phyloP scores from a whole-genome alignment of 768 basidiomycete species.

The Cystobasidiopsis lactophilus region DNA sequence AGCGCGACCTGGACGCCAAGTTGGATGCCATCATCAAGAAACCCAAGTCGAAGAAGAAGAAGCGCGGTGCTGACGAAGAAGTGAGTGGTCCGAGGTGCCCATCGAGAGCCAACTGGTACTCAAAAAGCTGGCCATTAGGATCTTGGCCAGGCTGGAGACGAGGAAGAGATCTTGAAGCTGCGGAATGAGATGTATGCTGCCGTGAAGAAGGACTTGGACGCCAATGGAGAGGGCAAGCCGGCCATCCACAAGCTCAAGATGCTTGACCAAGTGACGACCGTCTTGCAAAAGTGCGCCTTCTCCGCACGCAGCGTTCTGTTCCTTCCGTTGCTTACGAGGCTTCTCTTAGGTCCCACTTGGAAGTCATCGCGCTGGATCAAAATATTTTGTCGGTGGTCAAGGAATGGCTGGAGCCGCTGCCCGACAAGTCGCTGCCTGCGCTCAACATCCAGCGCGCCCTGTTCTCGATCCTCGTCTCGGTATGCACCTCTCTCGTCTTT shows the following conservation, averaged over 20 bases:
- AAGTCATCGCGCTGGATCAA: slow-evolving; percentile 84
- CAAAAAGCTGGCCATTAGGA: slow-evolving; percentile 11
- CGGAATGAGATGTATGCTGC: slow-evolving; percentile 69
- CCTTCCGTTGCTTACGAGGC: slow-evolving; percentile 6
- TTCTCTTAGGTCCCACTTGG: slow-evolving; percentile 44
- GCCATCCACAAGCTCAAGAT: slow-evolving; percentile 64
- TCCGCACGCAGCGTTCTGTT: not conserved
- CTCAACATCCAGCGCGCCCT: slow-evolving; percentile 87
- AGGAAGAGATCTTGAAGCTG: slow-evolving; percentile 76
- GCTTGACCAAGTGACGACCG: slow-evolving; percentile 74
- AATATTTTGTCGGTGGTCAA: slow-evolving; percentile 75
- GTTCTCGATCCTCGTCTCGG: slow-evolving; percentile 52
- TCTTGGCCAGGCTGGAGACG: slow-evolving; percentile 53
- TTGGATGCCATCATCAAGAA: slow-evolving; percentile 71
- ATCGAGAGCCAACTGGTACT: not conserved
- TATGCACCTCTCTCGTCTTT: slow-evolving; percentile 10
- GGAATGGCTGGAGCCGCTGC: slow-evolving; percentile 82
- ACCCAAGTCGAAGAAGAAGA: slow-evolving; percentile 34
- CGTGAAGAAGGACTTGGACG: slow-evolving; percentile 57
- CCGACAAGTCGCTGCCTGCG: slow-evolving; percentile 75
- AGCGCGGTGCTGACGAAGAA: slow-evolving; percentile 14
- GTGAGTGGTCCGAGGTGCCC: not conserved
- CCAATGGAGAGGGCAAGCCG: slow-evolving; percentile 57
- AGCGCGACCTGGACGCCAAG: slow-evolving; percentile 54
- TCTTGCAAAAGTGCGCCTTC: slow-evolving; percentile 60